Evolutionary conservation across 164 flowering plant species (phyloP).

Genomic region (Piper longum): DNA sequence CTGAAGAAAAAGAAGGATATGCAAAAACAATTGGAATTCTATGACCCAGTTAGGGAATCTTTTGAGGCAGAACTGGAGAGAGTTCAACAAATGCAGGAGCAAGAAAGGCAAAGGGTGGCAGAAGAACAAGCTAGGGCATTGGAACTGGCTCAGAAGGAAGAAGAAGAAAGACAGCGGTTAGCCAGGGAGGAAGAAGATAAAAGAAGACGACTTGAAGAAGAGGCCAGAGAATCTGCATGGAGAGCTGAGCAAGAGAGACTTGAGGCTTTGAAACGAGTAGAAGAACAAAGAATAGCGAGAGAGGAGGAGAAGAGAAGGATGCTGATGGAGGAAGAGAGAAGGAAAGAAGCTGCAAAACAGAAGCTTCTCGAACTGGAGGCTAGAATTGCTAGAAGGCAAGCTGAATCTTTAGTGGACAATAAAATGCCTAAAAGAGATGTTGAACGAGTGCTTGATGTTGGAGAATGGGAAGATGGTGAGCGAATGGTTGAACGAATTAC

Average conservation of each 20-base stretch:
- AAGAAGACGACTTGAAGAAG: conserved; percentile 66
- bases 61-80: conserved; percentile 98
- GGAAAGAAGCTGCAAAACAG: conserved; percentile 88
- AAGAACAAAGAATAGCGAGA: conserved; percentile 70
- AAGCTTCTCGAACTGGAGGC: conserved; percentile 90
- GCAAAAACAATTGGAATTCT: conserved; percentile 50
- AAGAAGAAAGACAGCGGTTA: conserved; percentile 64
- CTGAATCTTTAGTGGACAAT: conserved; percentile 33
- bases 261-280: conserved; percentile 53
- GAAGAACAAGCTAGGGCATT: conserved; percentile 82
- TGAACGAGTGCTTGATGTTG: conserved; percentile 27
- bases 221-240: conserved; percentile 87
- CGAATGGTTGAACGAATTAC: conserved; percentile 79
- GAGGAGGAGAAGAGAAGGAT: conserved; percentile 79
- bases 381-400: conserved; percentile 67
- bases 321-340: conserved; percentile 78
- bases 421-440: conserved; percentile 31
- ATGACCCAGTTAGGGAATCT: conserved; percentile 92
- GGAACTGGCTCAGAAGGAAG: conserved; percentile 77
- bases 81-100: conserved; percentile 90
- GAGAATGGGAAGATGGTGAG: conserved; percentile 89
- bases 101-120: conserved; percentile 57
- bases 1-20: conserved; percentile 72
- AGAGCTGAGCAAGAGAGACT: conserved; percentile 76
- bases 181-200: conserved; percentile 73